Evolutionary conservation across 2,329 filamentous ascomycete species (phyloP).

Genomic region (Aspergillus sp.): DNA sequence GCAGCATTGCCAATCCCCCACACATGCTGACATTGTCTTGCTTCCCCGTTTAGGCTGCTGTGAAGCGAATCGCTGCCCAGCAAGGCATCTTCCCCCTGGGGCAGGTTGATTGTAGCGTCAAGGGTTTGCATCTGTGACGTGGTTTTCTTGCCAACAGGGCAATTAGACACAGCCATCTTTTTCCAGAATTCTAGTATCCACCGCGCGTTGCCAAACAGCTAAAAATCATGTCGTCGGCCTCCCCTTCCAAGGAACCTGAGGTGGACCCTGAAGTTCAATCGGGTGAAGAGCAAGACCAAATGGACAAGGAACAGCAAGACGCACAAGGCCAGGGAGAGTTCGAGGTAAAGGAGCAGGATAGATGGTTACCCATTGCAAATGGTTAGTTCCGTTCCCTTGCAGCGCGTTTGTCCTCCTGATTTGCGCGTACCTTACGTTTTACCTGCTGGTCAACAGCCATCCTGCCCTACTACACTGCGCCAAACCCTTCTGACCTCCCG

Average conservation of each 20-base stretch:
- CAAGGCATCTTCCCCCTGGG: constrained; percentile 28
- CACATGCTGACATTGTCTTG: constrained; percentile 24
- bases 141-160: constrained; percentile 42
- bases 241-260: constrained; percentile 83
- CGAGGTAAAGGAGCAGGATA: constrained; percentile 98
- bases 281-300: constrained; percentile 86
- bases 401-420: constrained; percentile 45
- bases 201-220: constrained; percentile 38
- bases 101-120: constrained; percentile 25
- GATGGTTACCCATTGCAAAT: constrained; percentile 99
- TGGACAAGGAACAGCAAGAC: constrained; percentile 74
- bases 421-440: constrained; percentile 51
- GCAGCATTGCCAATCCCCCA: constrained; percentile 33
- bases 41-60: constrained; percentile 30
- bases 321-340: constrained; percentile 81
- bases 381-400: constrained; percentile 68
- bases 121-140: constrained; percentile 42
- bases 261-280: constrained; percentile 91
- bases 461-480: constrained; percentile 29
- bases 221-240: constrained; percentile 95
- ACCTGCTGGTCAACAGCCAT: constrained; percentile 27
- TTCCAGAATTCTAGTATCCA: constrained; percentile 36
- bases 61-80: constrained; percentile 42
- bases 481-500: constrained; percentile 31
- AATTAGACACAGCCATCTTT: constrained; percentile 31